These are phyloP conservation scores for Auxenochlorella pyrenoidosa DNA, from an alignment of 139 green algal species.

Conservation along the genomic window DNA sequence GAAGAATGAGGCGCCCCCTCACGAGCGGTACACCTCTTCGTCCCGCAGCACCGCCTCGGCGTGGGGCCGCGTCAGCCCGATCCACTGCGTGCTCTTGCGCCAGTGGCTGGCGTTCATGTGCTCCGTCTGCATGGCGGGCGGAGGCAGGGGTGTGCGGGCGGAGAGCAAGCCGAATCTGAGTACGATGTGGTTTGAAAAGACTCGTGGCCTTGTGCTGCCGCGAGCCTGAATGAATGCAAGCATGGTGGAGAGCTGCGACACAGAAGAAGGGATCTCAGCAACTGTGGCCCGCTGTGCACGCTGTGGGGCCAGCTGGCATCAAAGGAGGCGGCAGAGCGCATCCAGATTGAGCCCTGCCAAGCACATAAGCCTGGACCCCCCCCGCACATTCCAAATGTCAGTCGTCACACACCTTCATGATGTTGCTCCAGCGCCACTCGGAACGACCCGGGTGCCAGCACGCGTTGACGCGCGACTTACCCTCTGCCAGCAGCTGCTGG, in stretches of 20 bases:
- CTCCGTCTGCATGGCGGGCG: background rate
- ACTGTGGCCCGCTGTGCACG: too few relatives aligned
- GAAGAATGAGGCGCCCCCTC: background rate
- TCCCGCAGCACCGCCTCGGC: slow-evolving; percentile 35
- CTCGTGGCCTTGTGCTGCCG: too few relatives aligned
- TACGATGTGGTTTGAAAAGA: too few relatives aligned
- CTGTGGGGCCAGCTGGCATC: too few relatives aligned
- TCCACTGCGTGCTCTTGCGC: slow-evolving; percentile 48
- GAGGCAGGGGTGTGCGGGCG: background rate
- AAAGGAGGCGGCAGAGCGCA: background rate
- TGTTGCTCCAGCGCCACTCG: slow-evolving; percentile 28
- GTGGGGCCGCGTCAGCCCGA: slow-evolving; percentile 31
- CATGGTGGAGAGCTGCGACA: too few relatives aligned
- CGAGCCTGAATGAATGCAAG: too few relatives aligned
- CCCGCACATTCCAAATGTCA: too few relatives aligned
- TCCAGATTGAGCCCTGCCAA: background rate
- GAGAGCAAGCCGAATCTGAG: too few relatives aligned
- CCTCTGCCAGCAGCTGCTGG: slow-evolving; percentile 36
- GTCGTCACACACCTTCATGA: background rate
- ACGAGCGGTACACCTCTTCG: slow-evolving; percentile 29
- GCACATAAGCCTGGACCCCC: too few relatives aligned
- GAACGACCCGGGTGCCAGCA: background rate
- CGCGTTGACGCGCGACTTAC: slow-evolving; percentile 6
- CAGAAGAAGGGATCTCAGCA: too few relatives aligned
- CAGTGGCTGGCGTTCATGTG: slow-evolving; percentile 5